Percentiles rank a stretch among this genome's conserved stretches.
These are phyloP conservation scores for Rhynchospora breviuscula DNA, from an alignment of 176 grass and related monocot species.

Conservation along the genomic window DNA sequence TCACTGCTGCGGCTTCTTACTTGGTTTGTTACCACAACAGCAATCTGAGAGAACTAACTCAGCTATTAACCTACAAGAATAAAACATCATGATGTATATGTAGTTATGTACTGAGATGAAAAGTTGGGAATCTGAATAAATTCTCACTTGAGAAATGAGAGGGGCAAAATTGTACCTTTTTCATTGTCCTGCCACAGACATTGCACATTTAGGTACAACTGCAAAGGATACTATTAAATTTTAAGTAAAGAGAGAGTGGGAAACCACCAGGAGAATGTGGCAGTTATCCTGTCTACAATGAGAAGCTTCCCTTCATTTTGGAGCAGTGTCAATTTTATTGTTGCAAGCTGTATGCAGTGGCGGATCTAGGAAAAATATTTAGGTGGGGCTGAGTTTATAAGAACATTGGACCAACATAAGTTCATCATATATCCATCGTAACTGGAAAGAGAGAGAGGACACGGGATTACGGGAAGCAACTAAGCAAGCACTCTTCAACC, in stretches of 20 bases:
- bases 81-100: conserved; percentile 25
- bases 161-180: conserved; percentile 36
- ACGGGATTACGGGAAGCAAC: too few species aligned
- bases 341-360: too few species aligned
- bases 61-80: conserved; percentile 60
- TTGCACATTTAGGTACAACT: background rate
- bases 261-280: too few species aligned
- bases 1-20: conserved; percentile 76
- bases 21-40: conserved; percentile 95
- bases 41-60: conserved; percentile 66
- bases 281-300: conserved; percentile 86
- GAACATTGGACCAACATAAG: too few species aligned
- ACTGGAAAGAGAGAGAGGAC: too few species aligned
- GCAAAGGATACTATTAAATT: background rate
- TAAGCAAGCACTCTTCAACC: too few species aligned
- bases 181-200: conserved; percentile 49
- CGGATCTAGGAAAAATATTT: too few species aligned
- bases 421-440: too few species aligned
- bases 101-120: background rate
- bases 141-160: conserved; percentile 96
- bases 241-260: conserved; percentile 1
- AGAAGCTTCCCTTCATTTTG: conserved; percentile 92
- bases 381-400: too few species aligned
- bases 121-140: background rate
- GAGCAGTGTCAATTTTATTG: conserved; percentile 72